Evolutionary conservation across 2,329 filamentous ascomycete genomes (phyloP).

Genomic region (Alternaria dauci): DNA sequence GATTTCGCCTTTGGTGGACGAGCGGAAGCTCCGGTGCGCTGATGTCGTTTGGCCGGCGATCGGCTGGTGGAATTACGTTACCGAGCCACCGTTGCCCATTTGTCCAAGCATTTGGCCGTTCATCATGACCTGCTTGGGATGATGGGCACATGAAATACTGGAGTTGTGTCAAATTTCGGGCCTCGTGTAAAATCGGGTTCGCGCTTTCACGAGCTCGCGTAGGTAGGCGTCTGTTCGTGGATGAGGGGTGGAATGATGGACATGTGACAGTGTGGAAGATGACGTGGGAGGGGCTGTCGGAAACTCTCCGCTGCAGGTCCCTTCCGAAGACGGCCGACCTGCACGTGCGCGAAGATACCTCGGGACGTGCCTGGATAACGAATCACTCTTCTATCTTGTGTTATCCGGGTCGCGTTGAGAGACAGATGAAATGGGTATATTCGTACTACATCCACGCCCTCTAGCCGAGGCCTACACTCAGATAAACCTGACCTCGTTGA

Average conservation of each 20-base stretch:
- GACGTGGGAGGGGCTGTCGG: slow-evolving; percentile 37
- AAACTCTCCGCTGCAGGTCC: slow-evolving; percentile 32
- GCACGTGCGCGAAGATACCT: slow-evolving; percentile 32
- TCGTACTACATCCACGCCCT: slow-evolving; percentile 21
- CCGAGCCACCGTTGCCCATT: slow-evolving; percentile 13
- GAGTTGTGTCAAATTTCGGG: neutral
- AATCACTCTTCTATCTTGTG: neutral
- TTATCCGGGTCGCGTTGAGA: slow-evolving; percentile 19
- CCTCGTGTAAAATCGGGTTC: neutral
- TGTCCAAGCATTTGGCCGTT: slow-evolving; percentile 4
- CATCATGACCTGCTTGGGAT: slow-evolving; percentile 3
- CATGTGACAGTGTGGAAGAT: slow-evolving; percentile 45
- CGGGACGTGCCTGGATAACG: slow-evolving; percentile 15
- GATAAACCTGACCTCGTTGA: slow-evolving; percentile 56
- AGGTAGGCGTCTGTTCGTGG: slow-evolving; percentile 13
- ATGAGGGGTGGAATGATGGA: slow-evolving; percentile 16
- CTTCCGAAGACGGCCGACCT: slow-evolving; percentile 28
- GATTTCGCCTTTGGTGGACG: slow-evolving; percentile 43
- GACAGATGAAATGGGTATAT: slow-evolving; percentile 30
- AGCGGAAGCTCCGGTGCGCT: slow-evolving; percentile 42
- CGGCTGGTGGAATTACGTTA: slow-evolving; percentile 35
- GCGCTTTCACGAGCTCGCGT: slow-evolving; percentile 28
- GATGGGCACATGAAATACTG: neutral
- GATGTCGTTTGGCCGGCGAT: slow-evolving; percentile 40
- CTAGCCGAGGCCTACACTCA: slow-evolving; percentile 21